These are phyloP conservation scores for Lentinula sp. DNA, from an alignment of 768 basidiomycete genomes.

Conservation along the genomic window DNA sequence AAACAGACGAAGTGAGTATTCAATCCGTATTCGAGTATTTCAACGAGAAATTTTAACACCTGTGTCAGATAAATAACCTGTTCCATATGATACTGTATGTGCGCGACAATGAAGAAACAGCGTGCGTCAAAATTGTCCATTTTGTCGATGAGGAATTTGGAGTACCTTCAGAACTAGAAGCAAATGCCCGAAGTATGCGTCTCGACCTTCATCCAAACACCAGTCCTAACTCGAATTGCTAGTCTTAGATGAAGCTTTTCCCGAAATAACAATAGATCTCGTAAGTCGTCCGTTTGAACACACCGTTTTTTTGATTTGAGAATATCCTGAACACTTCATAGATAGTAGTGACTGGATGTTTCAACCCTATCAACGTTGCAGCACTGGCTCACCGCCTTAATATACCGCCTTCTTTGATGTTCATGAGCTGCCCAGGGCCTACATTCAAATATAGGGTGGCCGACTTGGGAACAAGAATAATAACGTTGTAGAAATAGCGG, in stretches of 20 bases:
- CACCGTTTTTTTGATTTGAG: not conserved
- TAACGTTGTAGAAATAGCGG: slow-evolving; percentile 12
- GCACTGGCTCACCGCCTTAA: slow-evolving; percentile 42
- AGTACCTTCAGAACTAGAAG: slow-evolving; percentile 66
- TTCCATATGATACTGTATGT: slow-evolving; percentile 67
- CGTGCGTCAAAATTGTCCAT: slow-evolving; percentile 63
- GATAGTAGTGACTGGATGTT: slow-evolving; percentile 39
- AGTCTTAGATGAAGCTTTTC: slow-evolving; percentile 61
- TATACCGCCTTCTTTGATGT: slow-evolving; percentile 53
- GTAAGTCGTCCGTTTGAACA: slow-evolving; percentile 24
- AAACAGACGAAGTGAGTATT: slow-evolving; percentile 54
- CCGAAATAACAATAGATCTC: slow-evolving; percentile 57
- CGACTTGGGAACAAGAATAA: slow-evolving; percentile 49
- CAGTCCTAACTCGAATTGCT: not conserved
- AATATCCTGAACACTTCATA: slow-evolving; percentile 12
- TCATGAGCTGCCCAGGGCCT: slow-evolving; percentile 54
- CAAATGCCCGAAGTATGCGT: slow-evolving; percentile 33
- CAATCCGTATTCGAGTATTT: not conserved
- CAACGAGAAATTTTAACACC: not conserved
- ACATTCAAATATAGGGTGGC: slow-evolving; percentile 34
- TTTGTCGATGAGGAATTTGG: slow-evolving; percentile 48
- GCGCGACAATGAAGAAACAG: slow-evolving; percentile 61
- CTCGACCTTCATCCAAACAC: not conserved
- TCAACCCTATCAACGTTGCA: slow-evolving; percentile 40
- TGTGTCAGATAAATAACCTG: slow-evolving; percentile 52